phyloP scores from a whole-genome alignment of 2,329 filamentous ascomycete genomes.

The Fusarium gaditjirri region DNA sequence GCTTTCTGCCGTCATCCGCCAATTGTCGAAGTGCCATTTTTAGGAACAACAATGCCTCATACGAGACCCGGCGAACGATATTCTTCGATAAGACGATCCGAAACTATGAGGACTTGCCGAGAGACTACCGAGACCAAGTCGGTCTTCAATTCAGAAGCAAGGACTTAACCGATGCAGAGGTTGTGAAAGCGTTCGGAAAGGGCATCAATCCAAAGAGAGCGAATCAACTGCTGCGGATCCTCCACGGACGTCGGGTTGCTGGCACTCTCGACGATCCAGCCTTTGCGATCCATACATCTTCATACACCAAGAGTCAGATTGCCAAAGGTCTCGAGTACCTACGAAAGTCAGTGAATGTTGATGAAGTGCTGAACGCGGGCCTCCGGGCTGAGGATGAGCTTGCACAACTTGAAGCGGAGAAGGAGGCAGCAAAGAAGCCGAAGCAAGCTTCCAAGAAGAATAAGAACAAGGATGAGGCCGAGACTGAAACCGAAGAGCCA shows the following conservation, averaged over 20 bases:
- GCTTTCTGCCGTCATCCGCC: conserved; percentile 7
- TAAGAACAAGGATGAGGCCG: conserved; percentile 40
- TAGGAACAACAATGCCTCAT: conserved; percentile 24
- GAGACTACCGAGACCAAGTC: conserved; percentile 63
- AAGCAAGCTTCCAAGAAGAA: conserved; percentile 37
- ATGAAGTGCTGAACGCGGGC: conserved; percentile 70
- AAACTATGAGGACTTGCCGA: conserved; percentile 68
- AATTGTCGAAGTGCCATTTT: conserved; percentile 23
- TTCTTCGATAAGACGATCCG: conserved; percentile 55
- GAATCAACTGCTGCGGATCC: conserved; percentile 65
- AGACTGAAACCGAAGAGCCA: not conserved
- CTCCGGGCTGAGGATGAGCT: conserved; percentile 72
- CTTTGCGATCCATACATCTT: conserved; percentile 59
- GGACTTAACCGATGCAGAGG: conserved; percentile 62
- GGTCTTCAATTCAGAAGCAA: conserved; percentile 64
- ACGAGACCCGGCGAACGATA: conserved; percentile 46
- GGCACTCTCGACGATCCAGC: conserved; percentile 71
- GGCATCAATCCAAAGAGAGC: conserved; percentile 56
- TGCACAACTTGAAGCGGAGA: conserved; percentile 59
- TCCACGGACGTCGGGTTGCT: conserved; percentile 72
- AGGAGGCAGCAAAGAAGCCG: conserved; percentile 37
- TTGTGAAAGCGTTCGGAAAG: conserved; percentile 61
- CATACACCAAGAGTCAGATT: conserved; percentile 56
- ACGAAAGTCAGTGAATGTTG: conserved; percentile 63
- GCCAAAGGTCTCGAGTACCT: conserved; percentile 64